Percentiles rank a stretch among this genome's conserved stretches.
Conservation (phyloP, 305 asterid genomes). For the Rubia balearica region DNA sequence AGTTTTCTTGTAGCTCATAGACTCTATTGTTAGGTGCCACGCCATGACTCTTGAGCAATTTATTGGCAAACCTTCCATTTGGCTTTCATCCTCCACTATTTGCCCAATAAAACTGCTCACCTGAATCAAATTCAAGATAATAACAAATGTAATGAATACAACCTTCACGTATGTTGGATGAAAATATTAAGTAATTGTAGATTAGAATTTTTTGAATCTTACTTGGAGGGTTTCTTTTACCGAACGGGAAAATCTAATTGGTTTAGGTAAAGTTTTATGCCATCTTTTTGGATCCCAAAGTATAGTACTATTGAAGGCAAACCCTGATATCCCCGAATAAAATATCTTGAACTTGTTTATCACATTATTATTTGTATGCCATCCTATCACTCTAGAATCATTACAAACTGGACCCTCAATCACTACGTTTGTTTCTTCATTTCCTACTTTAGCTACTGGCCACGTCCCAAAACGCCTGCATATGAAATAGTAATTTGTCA, state of each 20-base stretch:
- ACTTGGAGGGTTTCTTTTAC: conserved; percentile 49
- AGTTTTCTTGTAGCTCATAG: conserved; percentile 13
- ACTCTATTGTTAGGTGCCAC: conserved; percentile 45
- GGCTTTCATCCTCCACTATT: conserved; percentile 76
- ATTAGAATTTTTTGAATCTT: conserved; percentile 22
- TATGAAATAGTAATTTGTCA: conserved; percentile 9
- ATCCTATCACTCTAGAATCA: conserved; percentile 58
- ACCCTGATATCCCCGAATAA: conserved; percentile 55
- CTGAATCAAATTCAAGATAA: conserved; percentile 30
- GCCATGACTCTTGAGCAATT: conserved; percentile 46
- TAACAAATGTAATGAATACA: neutral
- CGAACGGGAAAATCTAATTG: conserved; percentile 48
- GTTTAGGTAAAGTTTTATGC: conserved; percentile 53
- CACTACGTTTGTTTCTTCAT: conserved; percentile 25
- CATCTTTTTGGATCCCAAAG: conserved; percentile 76
- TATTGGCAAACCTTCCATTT: conserved; percentile 66
- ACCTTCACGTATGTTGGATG: neutral
- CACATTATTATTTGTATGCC: conserved; percentile 41
- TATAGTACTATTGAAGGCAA: conserved; percentile 75
- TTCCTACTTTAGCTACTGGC: conserved; percentile 49
- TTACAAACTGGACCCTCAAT: conserved; percentile 76
- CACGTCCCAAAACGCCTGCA: conserved; percentile 76
- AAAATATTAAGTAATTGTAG: neutral
- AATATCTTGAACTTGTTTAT: conserved; percentile 37
- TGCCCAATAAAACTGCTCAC: conserved; percentile 60